These are phyloP conservation scores for Aureobasidium sp. DNA, from an alignment of 2,329 filamentous ascomycete genomes.

Conservation along the genomic window DNA sequence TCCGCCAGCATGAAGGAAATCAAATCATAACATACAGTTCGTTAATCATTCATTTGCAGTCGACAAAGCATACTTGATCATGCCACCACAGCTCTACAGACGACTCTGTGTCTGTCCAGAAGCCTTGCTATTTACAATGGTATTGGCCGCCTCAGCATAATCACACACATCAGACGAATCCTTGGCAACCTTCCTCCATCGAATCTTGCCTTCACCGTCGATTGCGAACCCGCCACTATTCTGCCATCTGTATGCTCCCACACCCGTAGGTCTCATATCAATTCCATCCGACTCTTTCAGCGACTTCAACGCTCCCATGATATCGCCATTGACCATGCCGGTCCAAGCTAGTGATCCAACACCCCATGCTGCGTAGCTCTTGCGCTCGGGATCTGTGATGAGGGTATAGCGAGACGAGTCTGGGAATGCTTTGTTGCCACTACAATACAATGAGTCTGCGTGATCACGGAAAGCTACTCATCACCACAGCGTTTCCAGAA, in stretches of 20 bases:
- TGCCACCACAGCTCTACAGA: background rate
- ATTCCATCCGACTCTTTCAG: constrained; percentile 17
- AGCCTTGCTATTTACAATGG: background rate
- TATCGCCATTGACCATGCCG: constrained; percentile 47
- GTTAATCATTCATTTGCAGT: background rate
- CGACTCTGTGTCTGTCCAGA: background rate
- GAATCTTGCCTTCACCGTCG: constrained; percentile 44
- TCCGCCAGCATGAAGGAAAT: background rate
- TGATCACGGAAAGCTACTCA: background rate
- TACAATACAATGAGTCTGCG: constrained; percentile 17
- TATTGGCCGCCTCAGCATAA: constrained; percentile 41
- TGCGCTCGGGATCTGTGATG: constrained; percentile 51
- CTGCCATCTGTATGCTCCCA: constrained; percentile 59
- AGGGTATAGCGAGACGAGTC: constrained; percentile 30
- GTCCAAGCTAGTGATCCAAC: constrained; percentile 53
- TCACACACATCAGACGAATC: constrained; percentile 48
- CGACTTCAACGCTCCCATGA: constrained; percentile 15
- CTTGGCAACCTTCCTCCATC: constrained; percentile 42
- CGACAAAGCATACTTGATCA: background rate
- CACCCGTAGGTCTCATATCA: constrained; percentile 25
- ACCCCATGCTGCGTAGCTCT: constrained; percentile 58
- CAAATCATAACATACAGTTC: background rate
- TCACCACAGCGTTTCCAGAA: background rate
- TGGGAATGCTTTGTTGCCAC: constrained; percentile 14
- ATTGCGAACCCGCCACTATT: constrained; percentile 57